Evolutionary conservation across 208 protist species (phyloP).

Genomic region (Wallacemonas rigidus): DNA sequence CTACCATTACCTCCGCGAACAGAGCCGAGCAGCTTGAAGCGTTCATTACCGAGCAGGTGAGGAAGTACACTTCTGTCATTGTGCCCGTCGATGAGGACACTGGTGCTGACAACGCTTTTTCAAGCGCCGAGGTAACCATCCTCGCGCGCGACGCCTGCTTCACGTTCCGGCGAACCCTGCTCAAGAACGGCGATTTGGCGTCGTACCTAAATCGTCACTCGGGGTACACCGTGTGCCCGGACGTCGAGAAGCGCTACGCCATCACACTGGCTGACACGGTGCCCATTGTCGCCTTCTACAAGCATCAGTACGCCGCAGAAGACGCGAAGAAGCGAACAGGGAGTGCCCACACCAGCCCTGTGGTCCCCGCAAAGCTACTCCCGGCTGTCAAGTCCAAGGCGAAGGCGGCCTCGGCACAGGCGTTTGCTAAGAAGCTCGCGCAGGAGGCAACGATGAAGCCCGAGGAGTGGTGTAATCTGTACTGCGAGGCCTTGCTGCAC

Average conservation of each 20-base stretch:
- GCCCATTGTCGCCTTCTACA: slow-evolving; percentile 72
- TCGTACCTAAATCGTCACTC: slow-evolving; percentile 64
- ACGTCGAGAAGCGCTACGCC: slow-evolving; percentile 62
- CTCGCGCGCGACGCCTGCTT: slow-evolving; percentile 83
- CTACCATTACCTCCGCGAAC: slow-evolving; percentile 57
- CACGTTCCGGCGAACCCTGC: slow-evolving; percentile 58
- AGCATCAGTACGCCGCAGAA: slow-evolving; percentile 53
- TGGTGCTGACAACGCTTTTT: slow-evolving; percentile 49
- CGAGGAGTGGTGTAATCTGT: slow-evolving; percentile 90
- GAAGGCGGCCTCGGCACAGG: slow-evolving; percentile 47
- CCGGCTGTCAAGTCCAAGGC: slow-evolving; percentile 36
- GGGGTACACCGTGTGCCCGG: slow-evolving; percentile 23
- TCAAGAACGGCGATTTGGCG: slow-evolving; percentile 44
- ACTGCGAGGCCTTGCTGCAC: slow-evolving; percentile 80
- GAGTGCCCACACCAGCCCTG: slow-evolving; percentile 5
- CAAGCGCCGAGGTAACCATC: slow-evolving; percentile 83
- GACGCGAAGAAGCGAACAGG: slow-evolving; percentile 15
- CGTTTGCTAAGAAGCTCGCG: slow-evolving; percentile 65
- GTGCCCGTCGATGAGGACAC: slow-evolving; percentile 69
- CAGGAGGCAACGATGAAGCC: slow-evolving; percentile 84
- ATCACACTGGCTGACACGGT: slow-evolving; percentile 86
- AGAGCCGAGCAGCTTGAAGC: slow-evolving; percentile 54
- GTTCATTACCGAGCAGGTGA: slow-evolving; percentile 75
- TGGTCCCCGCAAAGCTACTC: slow-evolving; percentile 75
- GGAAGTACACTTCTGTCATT: slow-evolving; percentile 76